A percentile compares a stretch with the other conserved stretches of the same genome.
Evolutionary conservation across 2,329 filamentous ascomycete species (phyloP).

Genomic region (Bimuria novae-zelandiae): DNA sequence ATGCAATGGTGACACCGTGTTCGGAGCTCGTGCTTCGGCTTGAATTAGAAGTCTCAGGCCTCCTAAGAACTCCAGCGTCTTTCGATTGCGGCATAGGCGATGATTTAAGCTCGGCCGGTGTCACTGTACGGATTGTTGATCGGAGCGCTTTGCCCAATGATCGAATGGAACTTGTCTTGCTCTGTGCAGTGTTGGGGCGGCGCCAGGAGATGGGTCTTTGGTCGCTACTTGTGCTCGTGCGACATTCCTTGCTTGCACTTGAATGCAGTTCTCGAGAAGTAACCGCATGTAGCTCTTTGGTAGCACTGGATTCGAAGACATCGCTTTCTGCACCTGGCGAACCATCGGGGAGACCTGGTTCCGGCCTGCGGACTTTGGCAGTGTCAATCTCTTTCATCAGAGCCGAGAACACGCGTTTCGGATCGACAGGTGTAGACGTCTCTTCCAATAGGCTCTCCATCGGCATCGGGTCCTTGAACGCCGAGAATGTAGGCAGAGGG

Average conservation of each 20-base stretch:
- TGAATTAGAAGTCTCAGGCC: conserved; percentile 12
- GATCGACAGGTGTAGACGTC: conserved; percentile 31
- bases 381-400: conserved; percentile 41
- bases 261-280: conserved; percentile 17
- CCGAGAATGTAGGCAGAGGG: conserved; percentile 24
- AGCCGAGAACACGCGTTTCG: conserved; percentile 43
- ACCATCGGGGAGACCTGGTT: not conserved
- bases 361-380: conserved; percentile 15
- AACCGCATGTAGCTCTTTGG: conserved; percentile 19
- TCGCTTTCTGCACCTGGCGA: conserved; percentile 30
- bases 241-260: conserved; percentile 15
- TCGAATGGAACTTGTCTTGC: conserved; percentile 33
- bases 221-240: conserved; percentile 15
- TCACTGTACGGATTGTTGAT: conserved; percentile 46
- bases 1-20: not conserved
- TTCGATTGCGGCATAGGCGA: conserved; percentile 14
- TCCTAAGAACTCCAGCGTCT: conserved; percentile 14
- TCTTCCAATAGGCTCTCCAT: conserved; percentile 36
- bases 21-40: conserved; percentile 6
- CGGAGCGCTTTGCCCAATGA: conserved; percentile 35
- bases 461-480: conserved; percentile 40
- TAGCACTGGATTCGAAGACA: conserved; percentile 31
- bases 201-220: conserved; percentile 14
- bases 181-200: conserved; percentile 19
- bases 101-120: conserved; percentile 27